Base-by-base conservation (phyloP, 2,329 filamentous ascomycete species). In the Parastagonospora nodorum region DNA sequence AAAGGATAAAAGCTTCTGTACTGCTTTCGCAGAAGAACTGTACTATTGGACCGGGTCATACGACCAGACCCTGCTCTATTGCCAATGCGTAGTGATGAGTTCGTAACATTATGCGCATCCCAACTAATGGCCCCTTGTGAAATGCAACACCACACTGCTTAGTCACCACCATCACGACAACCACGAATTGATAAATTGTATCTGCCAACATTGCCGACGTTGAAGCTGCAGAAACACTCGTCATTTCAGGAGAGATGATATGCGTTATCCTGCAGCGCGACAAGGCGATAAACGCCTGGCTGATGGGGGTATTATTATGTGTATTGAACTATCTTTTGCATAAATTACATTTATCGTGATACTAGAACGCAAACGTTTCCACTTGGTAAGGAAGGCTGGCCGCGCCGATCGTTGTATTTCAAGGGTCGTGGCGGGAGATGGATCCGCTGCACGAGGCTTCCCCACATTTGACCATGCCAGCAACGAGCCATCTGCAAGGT, bases 401-500 rank as follows among this genome's bases (percentile, higher is more conserved):
- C 8, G n/a, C 29, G 8, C 15, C 14, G 30, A n/a, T n/a, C 28
- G 11, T 33, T 42, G 28, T 6, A 33, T 4, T 30, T 4, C 36
- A 12, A 29, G 31, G 14, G 24, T 31, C 24, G 39, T 15, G 12
- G 39, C 33, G 36, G 46, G 37, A 45, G 38, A 15, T 41, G 42
- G 43, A 27, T 36, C 16, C 33, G 29, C 42, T 24, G 36, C 58
- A 60, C 50, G 53, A 59, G 59, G 63, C 53, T 51, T 58, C 59
- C 66, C 67, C 67, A 71, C 67, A 64, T 44, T 41, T 36, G 43
- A 45, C 55, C 47, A 61, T 56, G 60, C 55, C 66, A 61, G 55
- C 56, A 51, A 61, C 48, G 16, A 19, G 19, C 19, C 19, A 24
- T 24, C 19, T 24, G 19, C 19, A 24, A 24, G 19, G 19, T 24